phyloP scores from a whole-genome alignment of 768 basidiomycete genomes.

The Trametes punicea region DNA sequence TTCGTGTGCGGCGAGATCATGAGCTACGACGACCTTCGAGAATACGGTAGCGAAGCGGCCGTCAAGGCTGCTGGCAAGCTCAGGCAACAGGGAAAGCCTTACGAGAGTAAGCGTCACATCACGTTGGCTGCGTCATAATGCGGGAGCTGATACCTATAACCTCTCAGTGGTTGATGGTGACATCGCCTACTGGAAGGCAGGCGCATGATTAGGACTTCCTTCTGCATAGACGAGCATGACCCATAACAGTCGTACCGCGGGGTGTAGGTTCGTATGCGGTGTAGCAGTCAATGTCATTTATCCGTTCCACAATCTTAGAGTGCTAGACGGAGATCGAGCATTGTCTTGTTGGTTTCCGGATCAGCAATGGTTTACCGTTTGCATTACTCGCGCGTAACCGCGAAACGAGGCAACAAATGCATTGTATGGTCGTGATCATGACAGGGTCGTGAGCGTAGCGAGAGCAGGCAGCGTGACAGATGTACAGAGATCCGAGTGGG shows the following conservation, averaged over 20 bases:
- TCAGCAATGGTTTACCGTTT: no score
- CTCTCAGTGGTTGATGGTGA: slow-evolving; percentile 78
- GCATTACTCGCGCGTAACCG: neutral
- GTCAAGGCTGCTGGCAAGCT: slow-evolving; percentile 96
- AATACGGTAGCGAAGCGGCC: slow-evolving; percentile 83
- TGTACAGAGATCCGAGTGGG: neutral
- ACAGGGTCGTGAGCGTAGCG: slow-evolving; percentile 21
- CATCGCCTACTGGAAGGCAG: slow-evolving; percentile 90
- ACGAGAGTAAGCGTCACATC: slow-evolving; percentile 66
- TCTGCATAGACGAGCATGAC: neutral
- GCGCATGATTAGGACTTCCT: slow-evolving; percentile 3
- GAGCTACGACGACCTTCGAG: slow-evolving; percentile 85
- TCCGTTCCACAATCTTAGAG: neutral
- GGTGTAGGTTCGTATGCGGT: slow-evolving; percentile 14
- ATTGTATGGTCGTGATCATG: slow-evolving; percentile 16
- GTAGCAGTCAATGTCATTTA: neutral
- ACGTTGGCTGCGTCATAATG: neutral
- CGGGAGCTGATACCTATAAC: neutral
- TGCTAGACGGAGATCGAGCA: no score
- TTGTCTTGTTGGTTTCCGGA: no score
- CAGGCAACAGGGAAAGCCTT: slow-evolving; percentile 94
- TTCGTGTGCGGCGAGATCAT: slow-evolving; percentile 98
- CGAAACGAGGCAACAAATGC: neutral
- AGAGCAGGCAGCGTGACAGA: slow-evolving; percentile 15
- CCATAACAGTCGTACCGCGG: neutral